Evolutionary conservation across 768 basidiomycete species (phyloP), one percentile per base, ranked within the genome.

Genomic region (Hygrocybe coccinea): DNA sequence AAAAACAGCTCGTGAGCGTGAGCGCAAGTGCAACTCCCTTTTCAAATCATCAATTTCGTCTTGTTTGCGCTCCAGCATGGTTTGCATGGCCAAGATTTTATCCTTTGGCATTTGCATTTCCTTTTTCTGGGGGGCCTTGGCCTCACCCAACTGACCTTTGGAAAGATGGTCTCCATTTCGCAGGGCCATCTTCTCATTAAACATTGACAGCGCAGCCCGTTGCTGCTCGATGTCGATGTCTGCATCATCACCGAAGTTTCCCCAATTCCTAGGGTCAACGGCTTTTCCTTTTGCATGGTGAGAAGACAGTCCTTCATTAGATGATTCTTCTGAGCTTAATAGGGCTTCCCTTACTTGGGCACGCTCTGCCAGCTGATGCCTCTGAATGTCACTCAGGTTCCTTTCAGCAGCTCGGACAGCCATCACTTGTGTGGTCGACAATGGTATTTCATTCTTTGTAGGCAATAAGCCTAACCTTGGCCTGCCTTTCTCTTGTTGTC

Each of bases 261-360:
- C 65, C 67, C 67, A 68, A 39, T 68, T 64, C 2, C 44, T 25
- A n/a, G 61, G 64, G 47, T 68, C 64, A 19, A 55, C 37, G 1
- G 53, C 56, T 51, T 68, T 68, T 5, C 64, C 65, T 60, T 68
- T 46, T n/a, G 15, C 44, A 12, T 11, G 17, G 21, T 29, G 29
- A 29, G 29, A 29, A 29, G 29, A 29, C 8, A 8, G 29, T 29
- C 29, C 29, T 29, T 29, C 29, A 8, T 29, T 3, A 29, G 29
- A 29, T 8, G 8, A 29, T 29, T 29, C 29, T 29, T 29, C 29
- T 29, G 29, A 29, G 29, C 29, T 29, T 29, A 29, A 4, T 29
- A 29, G 29, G 29, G 8, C 29, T 29, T 29, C 29, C 29, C 29
- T 29, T 8, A 29, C 29, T 29, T 4, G 29, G 29, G 29, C 29